These are phyloP conservation scores for Phytophthora fragariae DNA, from an alignment of 352 stramenopile genomes.

Conservation along the genomic window DNA sequence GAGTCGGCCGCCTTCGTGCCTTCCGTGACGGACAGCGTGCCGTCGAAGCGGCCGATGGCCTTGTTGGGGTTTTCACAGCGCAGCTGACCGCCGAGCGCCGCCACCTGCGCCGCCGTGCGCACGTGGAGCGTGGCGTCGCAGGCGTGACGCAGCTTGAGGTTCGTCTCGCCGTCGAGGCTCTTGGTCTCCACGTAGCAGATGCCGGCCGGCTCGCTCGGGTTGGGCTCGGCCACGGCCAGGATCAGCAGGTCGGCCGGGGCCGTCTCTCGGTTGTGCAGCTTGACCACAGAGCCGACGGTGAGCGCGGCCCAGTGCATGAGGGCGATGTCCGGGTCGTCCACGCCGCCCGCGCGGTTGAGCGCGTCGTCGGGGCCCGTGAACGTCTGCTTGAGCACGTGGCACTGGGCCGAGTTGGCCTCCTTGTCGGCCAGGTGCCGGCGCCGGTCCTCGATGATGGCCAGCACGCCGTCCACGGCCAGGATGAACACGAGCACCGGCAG, in stretches of 20 bases:
- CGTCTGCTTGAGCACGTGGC: conserved; percentile 60
- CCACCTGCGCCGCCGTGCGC: conserved; percentile 44
- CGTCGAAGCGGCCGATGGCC: conserved; percentile 81
- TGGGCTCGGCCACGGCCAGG: conserved; percentile 74
- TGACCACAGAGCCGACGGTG: conserved; percentile 85
- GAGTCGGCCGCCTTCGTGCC: conserved; percentile 30
- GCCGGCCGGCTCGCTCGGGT: conserved; percentile 64
- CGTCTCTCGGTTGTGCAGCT: conserved; percentile 80
- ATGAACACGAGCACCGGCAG: conserved; percentile 90
- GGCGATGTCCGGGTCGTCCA: conserved; percentile 57
- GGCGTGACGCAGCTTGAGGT: conserved; percentile 88
- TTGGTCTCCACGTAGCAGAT: conserved; percentile 92
- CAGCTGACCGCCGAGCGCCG: conserved; percentile 56
- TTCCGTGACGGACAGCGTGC: conserved; percentile 55
- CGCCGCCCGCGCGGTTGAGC: conserved; percentile 28
- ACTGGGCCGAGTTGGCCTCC: conserved; percentile 82
- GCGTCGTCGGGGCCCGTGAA: conserved; percentile 48
- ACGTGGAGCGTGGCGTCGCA: conserved; percentile 64
- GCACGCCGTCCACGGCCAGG: conserved; percentile 86
- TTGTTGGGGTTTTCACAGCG: conserved; percentile 84
- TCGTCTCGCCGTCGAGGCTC: conserved; percentile 91
- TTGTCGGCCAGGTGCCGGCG: conserved; percentile 81
- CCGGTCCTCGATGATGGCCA: conserved; percentile 88
- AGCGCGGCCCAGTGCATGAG: conserved; percentile 78
- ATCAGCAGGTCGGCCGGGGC: conserved; percentile 89